Conservation (phyloP, 2,329 filamentous ascomycete species). For the Cercospora citrullina region DNA sequence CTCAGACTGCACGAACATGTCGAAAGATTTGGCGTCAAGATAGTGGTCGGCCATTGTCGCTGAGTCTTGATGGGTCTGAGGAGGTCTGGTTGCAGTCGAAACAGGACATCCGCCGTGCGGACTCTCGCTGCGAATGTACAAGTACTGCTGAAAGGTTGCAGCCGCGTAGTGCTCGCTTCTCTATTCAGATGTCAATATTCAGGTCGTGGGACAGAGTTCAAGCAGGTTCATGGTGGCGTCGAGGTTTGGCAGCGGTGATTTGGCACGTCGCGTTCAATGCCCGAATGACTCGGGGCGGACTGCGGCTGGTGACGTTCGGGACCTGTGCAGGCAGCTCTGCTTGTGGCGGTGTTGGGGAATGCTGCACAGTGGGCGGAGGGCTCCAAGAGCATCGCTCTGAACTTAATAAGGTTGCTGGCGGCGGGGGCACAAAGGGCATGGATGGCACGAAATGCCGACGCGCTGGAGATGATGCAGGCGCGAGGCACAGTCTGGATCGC, state of each 20-base stretch:
- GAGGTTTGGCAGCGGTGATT: not conserved
- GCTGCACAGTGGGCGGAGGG: not conserved
- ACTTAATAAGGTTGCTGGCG: not conserved
- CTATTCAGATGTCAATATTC: not conserved
- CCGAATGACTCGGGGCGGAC: not conserved
- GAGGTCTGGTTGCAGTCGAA: not conserved
- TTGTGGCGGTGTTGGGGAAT: not conserved
- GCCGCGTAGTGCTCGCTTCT: not conserved
- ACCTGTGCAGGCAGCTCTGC: not conserved
- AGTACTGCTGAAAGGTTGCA: not conserved
- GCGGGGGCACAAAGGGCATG: not conserved
- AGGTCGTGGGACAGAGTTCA: conserved; percentile 1
- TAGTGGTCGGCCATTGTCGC: not conserved
- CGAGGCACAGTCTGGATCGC: not conserved
- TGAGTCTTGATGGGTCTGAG: not conserved
- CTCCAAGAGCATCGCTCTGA: not conserved
- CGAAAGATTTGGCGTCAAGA: conserved; percentile 2
- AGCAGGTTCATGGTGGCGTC: conserved; percentile 9
- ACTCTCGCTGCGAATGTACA: not conserved
- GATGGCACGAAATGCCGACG: not conserved
- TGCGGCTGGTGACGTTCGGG: not conserved
- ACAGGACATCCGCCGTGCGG: not conserved
- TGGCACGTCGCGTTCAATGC: not conserved
- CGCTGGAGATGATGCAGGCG: not conserved
- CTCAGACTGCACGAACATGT: not conserved